phyloP scores from a whole-genome alignment of 1,284 basidiomycete species.

The Sporisorium reilianum region DNA sequence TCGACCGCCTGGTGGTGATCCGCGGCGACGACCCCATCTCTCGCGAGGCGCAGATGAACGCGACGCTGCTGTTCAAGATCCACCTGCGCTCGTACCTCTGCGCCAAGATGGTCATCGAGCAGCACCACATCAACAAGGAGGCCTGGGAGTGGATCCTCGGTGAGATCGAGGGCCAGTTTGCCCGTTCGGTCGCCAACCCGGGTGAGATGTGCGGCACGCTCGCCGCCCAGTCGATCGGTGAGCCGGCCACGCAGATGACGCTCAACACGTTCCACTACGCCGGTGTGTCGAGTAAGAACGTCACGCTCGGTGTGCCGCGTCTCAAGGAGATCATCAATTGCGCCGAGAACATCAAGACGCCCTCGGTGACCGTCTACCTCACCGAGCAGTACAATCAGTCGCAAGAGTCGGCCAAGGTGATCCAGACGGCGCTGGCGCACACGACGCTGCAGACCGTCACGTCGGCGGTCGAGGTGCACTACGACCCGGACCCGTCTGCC shows the following conservation, averaged over 20 bases:
- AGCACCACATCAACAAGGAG: slow-evolving; percentile 71
- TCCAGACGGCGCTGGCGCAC: slow-evolving; percentile 92
- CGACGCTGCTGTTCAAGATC: slow-evolving; percentile 92
- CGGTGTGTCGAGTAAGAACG: slow-evolving; percentile 99
- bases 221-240: slow-evolving; percentile 97
- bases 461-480: slow-evolving; percentile 96
- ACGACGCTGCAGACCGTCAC: slow-evolving; percentile 96
- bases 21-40: slow-evolving; percentile 79
- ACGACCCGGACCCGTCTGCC: slow-evolving; percentile 90
- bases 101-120: slow-evolving; percentile 67
- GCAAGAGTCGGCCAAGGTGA: slow-evolving; percentile 78
- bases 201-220: slow-evolving; percentile 99
- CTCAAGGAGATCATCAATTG: slow-evolving; percentile 99
- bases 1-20: slow-evolving; percentile 75
- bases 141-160: slow-evolving; percentile 98
- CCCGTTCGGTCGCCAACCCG: slow-evolving; percentile 88
- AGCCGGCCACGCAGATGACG: slow-evolving; percentile 99
- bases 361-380: slow-evolving; percentile 88
- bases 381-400: slow-evolving; percentile 70
- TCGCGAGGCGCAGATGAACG: slow-evolving; percentile 85
- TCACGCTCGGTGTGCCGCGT: slow-evolving; percentile 98
- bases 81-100: slow-evolving; percentile 67
- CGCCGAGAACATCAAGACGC: slow-evolving; percentile 97
- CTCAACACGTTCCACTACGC: slow-evolving; percentile 98
- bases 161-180: slow-evolving; percentile 80